Evolutionary conservation across 352 stramenopile species (phyloP).

Genomic region (Blastocystis sp.): DNA sequence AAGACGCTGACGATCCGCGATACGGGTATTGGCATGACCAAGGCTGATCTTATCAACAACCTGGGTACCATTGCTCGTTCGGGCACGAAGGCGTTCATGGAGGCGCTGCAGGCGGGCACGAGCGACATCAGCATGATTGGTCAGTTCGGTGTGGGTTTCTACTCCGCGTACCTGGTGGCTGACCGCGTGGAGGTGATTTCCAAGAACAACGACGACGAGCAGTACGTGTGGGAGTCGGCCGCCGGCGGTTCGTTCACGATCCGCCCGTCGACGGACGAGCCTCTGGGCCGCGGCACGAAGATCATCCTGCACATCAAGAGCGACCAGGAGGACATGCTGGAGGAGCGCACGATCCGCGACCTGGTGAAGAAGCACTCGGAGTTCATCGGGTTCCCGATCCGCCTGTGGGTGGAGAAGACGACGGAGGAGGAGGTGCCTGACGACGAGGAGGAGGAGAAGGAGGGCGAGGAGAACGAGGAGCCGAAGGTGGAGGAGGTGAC

Average conservation of each 20-base stretch:
- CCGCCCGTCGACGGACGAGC: slow-evolving; percentile 74
- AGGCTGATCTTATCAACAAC: slow-evolving; percentile 89
- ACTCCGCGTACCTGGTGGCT: slow-evolving; percentile 97
- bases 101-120: slow-evolving; percentile 74
- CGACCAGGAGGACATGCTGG: slow-evolving; percentile 97
- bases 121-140: slow-evolving; percentile 99
- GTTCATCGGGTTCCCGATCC: slow-evolving; percentile 99
- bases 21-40: too few relatives aligned
- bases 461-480: too few relatives aligned
- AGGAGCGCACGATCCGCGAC: slow-evolving; percentile 96
- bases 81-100: slow-evolving; percentile 94
- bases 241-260: slow-evolving; percentile 96
- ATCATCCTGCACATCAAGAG: slow-evolving; percentile 92
- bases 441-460: too few relatives aligned
- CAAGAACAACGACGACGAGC: slow-evolving; percentile 97
- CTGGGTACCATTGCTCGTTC: slow-evolving; percentile 99
- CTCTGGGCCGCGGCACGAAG: slow-evolving; percentile 73
- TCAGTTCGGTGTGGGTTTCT: slow-evolving; percentile 75
- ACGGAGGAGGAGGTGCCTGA: slow-evolving; percentile 88
- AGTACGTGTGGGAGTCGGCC: slow-evolving; percentile 93
- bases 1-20: slow-evolving; percentile 91
- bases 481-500: too few relatives aligned
- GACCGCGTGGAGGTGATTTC: slow-evolving; percentile 96
- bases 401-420: slow-evolving; percentile 98
- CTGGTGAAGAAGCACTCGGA: slow-evolving; percentile 99